Evolutionary conservation across 163 green algal genomes (phyloP), one percentile per base, ranked within the genome.

Genomic region (Dunaliella salina): DNA sequence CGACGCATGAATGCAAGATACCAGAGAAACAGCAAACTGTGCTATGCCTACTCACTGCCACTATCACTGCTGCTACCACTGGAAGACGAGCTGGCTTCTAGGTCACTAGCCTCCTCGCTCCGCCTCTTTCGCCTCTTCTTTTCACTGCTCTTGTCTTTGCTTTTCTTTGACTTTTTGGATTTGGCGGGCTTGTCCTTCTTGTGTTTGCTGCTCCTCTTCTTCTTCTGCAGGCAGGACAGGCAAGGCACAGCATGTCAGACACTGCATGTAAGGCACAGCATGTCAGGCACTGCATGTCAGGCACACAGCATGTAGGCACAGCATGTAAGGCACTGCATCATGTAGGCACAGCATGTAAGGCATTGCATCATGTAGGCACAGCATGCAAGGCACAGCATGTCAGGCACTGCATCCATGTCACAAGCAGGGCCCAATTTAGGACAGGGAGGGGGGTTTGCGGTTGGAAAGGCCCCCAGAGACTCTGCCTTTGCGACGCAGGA

Each of bases 121-220:
- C 4, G 32, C 5, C 80, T 71, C 80, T 57, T 34, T 71, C 33
- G 71, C 67, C 24, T 50, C 35, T 18, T 34, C 24, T 81, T 63
- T 17, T 57, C 59, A 15, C 80, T 85, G 29, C 45, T 3, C 26
- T 85, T 81, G 50, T 59, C 59, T 33, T 11, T 80, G 32, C 80
- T 86, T 84, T 30, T 85, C 59, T 33, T 90, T 45, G 20, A 18
- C 83, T 83, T 83, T 29, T 33, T 35, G 17, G 80, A 80, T n/a
- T 79, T 84, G 30, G 34, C 32, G 1, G 82, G 45, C 85, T 86
- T 93, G 26, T 86, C 88, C n/a, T 82, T 71, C 63, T 91, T 89
- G 3, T 86, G 85, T 45, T 87, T 83, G 0, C 80, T 71, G 50
- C 85, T 85, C 33, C 88, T 85, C 71, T 87, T 84, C 50, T 85